Percentiles rank a stretch among this genome's conserved stretches.
These are phyloP conservation scores for barley (Hordeum vulgare) DNA, from an alignment of 176 grass and related monocot genomes.

Conservation along the genomic window MorexV3_pseudomolecules_assembly NC_058519.1:9408529-9409028, in stretches of 20 bases:
- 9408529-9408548: no score
- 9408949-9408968: no score
- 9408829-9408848: conserved; percentile 34
- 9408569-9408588: no score
- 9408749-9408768: conserved; percentile 39
- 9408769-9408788: conserved; percentile 33
- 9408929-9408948: no score
- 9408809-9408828: conserved; percentile 39
- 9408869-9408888: conserved; percentile 24
- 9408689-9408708: conserved; percentile 22
- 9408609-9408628: conserved; percentile 41
- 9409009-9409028: no score
- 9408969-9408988: no score
- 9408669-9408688: conserved; percentile 25
- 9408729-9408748: background rate
- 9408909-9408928: conserved; percentile 27
- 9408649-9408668: conserved; percentile 37
- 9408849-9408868: conserved; percentile 38
- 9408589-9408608: no score
- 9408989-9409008: no score
- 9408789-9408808: conserved; percentile 20
- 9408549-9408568: no score
- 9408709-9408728: background rate
- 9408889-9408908: conserved; percentile 40
- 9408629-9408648: conserved; percentile 45